Evolutionary conservation across 73 alveolate species (phyloP), one percentile per base, ranked within the genome.

Genomic region (Paramecium bursaria): DNA sequence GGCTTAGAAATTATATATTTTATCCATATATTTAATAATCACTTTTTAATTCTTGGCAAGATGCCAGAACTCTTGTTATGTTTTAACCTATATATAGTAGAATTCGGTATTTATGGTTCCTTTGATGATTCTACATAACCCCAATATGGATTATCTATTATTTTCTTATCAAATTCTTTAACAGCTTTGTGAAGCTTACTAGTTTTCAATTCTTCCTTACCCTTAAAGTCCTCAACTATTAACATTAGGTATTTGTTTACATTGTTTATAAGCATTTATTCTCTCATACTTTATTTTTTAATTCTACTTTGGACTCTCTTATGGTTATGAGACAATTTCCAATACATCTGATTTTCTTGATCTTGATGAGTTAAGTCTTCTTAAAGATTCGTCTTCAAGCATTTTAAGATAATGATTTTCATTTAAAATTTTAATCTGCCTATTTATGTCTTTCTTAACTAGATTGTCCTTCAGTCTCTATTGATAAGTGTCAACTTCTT

Each of bases 351-450:
- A 67, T 14, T 67, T 57, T 0, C 60, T 35, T 15, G 82, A 67
- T 4, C 60, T 39, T 33, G 82, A 67, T 19, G 46, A 35, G 21
- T 67, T 21, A 39, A 57, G 44, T 14, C 44, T 67, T 67, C 44
- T 67, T 25, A 67, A 25, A 2, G 33, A 42, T 39, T 67, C 82
- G 22, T 67, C 82, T 67, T 67, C 82, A 53, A 67, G 33, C 82
- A 67, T 67, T 57, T 57, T 39, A 39, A 25, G 19, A 42, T 25
- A 67, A 9, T 67, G 19, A 7, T 35, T 14, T 67, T 67, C 82
- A 39, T 67, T 67, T 3, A 17, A 39, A 15, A 67, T 67, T 35
- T 67, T 67, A 21, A 67, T 27, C 33, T 67, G 19, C 11, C 82
- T 35, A 33, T 67, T 35, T 1, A 42, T 35, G 19, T 31, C 57